Conservation (phyloP, 2,329 filamentous ascomycete species). For the Myriosclerotinia duriaeana region DNA sequence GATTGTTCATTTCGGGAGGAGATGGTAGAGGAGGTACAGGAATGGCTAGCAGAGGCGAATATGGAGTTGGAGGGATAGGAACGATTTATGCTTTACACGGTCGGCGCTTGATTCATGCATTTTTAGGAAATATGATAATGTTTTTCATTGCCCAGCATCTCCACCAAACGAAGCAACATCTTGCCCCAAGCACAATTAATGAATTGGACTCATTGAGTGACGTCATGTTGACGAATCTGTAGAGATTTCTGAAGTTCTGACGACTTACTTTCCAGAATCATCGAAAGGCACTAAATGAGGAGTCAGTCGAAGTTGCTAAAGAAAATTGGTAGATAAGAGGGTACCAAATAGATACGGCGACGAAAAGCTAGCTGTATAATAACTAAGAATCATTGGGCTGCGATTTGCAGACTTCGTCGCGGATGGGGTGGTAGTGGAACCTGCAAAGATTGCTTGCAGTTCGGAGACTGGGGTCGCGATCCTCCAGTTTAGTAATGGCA, state of each 20-base stretch:
- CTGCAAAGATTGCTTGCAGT: not conserved
- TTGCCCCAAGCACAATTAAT: not conserved
- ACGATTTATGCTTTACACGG: no score
- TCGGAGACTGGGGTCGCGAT: not conserved
- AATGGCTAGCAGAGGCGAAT: no score
- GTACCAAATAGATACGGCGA: not conserved
- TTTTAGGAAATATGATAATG: no score
- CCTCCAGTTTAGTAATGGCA: not conserved
- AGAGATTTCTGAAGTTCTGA: not conserved
- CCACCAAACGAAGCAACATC: no score
- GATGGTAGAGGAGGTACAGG: no score
- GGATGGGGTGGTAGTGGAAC: not conserved
- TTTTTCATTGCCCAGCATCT: no score
- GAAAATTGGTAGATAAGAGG: not conserved
- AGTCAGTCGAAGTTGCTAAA: not conserved
- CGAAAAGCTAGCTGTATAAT: not conserved
- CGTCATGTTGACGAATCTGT: no score
- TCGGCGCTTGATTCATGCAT: no score
- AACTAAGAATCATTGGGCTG: not conserved
- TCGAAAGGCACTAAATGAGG: not conserved
- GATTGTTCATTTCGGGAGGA: no score
- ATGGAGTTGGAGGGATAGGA: no score
- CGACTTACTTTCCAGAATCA: not conserved
- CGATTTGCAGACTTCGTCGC: not conserved
- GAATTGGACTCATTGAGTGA: not conserved